Base-by-base conservation (phyloP, 345 rosid genomes). In the Turritis glabra region DNA sequence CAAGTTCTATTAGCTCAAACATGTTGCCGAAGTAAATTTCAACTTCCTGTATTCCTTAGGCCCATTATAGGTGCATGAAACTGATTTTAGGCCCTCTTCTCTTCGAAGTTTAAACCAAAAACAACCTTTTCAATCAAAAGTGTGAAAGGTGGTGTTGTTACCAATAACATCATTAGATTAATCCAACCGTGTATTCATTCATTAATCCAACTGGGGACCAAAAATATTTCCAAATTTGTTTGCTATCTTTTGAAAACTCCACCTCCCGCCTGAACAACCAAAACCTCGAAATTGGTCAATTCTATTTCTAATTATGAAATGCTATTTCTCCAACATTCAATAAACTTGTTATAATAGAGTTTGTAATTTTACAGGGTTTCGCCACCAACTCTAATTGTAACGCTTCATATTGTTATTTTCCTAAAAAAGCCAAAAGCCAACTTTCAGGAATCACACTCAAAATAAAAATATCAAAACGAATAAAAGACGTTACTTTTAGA, bases 181-280 rank as follows among this genome's bases (percentile, higher is more conserved):
- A 14, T 37, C 48, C 30, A n/a, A 51, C 12, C 32, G 1, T 22
- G 25, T 27, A n/a, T n/a, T n/a, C n/a, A n/a, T n/a, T n/a, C n/a
- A n/a, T n/a, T n/a, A 23, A 46, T 52, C 26, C 17, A 29, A 44
- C 13, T 2, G 12, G 21, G 7, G 17, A 7, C 4, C 14, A 18
- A 26, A 7, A 13, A 26, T 7, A 9, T 68, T 19, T 19, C 17
- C 64, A 19, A 58, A 41, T 5, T 3, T 26, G n/a, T 63, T 44
- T 10, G 37, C 25, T 3, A 2, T 68, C 50, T 0, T 69, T 69
- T 69, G 64, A 69, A 69, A 56, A 27, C 7, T 22, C 22, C 14
- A 65, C 15, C 70, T 69, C 64, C 73, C 64, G 73, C 73, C 55
- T 29, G 5, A 27, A 54, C 19, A 22, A 35, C 11, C 11, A 13